Percentiles rank a stretch among this genome's conserved stretches.
Evolutionary conservation across 169 alveolate species (phyloP).

Genomic region (Theileria equi): DNA sequence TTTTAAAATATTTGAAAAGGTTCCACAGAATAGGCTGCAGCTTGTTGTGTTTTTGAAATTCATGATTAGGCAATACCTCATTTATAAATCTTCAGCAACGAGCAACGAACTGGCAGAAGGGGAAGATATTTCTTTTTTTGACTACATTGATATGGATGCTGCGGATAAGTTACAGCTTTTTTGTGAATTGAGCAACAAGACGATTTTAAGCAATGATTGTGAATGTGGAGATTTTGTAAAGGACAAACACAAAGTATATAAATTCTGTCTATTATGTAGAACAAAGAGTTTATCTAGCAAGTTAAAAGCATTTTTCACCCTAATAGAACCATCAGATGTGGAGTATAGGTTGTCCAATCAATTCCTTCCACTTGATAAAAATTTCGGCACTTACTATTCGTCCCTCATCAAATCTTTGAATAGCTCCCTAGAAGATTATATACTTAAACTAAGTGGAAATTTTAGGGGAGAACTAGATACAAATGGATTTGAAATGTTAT

Average conservation of each 20-base stretch:
- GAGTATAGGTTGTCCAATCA: neutral
- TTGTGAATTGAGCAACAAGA: constrained; percentile 24
- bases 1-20: neutral
- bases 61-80: constrained; percentile 42
- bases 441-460: constrained; percentile 20
- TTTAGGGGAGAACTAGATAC: constrained; percentile 3
- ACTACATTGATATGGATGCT: constrained; percentile 46
- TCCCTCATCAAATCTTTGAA: constrained; percentile 16
- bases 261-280: constrained; percentile 35
- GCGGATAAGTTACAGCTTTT: constrained; percentile 39
- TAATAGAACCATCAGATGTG: constrained; percentile 6
- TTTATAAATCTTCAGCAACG: neutral
- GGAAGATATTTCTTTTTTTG: constrained; percentile 3
- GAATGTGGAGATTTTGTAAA: constrained; percentile 34
- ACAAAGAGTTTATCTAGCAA: constrained; percentile 11
- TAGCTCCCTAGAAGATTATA: constrained; percentile 26
- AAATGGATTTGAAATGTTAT: constrained; percentile 21
- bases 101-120: constrained; percentile 3
- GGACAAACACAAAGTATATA: constrained; percentile 47
- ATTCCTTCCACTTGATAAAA: neutral
- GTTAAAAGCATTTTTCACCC: constrained; percentile 16
- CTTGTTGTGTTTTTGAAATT: constrained; percentile 8
- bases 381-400: constrained; percentile 9
- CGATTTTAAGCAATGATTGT: constrained; percentile 19
- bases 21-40: neutral